Conservation (phyloP, 2,329 filamentous ascomycete species). For the Rhexocercosporidium sp. region DNA sequence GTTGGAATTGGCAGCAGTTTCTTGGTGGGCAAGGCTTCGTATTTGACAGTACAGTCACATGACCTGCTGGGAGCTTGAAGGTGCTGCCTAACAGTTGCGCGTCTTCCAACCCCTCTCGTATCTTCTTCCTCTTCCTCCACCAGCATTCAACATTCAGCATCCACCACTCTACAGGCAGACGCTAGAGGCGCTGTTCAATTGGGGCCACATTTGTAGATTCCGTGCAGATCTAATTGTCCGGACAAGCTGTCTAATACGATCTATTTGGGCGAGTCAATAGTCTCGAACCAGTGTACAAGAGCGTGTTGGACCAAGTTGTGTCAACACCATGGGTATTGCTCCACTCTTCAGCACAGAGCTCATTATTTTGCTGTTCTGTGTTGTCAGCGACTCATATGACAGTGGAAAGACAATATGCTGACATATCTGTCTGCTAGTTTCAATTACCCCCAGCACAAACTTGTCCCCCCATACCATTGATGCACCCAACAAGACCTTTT, state of each 20-base stretch:
- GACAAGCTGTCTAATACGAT: no score
- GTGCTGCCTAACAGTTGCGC: constrained; percentile 7
- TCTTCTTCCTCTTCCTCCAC: neutral
- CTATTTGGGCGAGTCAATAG: no score
- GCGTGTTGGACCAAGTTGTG: no score
- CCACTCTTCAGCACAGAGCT: neutral
- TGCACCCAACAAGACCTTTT: neutral
- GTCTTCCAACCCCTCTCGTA: neutral
- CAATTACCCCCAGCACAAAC: neutral
- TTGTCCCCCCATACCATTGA: neutral
- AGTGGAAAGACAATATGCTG: neutral
- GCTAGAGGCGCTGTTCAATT: no score
- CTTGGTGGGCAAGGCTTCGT: neutral
- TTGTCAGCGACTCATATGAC: neutral
- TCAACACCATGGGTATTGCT: no score
- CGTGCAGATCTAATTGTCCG: no score
- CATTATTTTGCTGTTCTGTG: neutral
- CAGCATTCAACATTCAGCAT: no score
- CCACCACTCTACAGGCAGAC: neutral
- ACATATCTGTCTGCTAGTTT: neutral
- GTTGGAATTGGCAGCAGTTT: neutral
- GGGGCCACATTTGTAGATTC: no score
- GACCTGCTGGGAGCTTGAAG: neutral
- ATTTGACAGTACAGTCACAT: constrained; percentile 1
- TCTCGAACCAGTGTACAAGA: no score